Evolutionary conservation across 768 basidiomycete species (phyloP), one percentile per base, ranked within the genome.

Genomic region (Hygrocybe coccinea): DNA sequence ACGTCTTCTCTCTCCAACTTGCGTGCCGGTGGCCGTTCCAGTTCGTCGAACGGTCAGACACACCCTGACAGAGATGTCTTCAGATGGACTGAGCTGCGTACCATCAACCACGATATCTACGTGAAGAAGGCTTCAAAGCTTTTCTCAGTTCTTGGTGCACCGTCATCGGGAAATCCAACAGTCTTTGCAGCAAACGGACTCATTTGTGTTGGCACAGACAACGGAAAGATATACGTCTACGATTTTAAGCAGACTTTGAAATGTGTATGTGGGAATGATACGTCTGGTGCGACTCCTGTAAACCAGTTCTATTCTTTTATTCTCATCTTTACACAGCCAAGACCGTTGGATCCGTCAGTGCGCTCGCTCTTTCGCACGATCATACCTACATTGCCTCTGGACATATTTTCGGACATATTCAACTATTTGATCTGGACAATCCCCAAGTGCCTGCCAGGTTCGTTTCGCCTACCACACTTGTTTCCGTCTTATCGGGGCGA

Each of bases 311-410:
- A 12, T 39, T 44, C 39, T 17, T 49, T 54, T 21, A 17, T 57
- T 56, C 37, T 49, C 47, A 34, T 11, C 17, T 49, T 49, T 52
- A 19, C n/a, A 15, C 69, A 89, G 87, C 76, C 39, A 84, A 75
- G 62, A 69, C 71, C 2, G 71, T 85, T 9, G 91, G 92, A 17
- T 70, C 90, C 12, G 89, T 93, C 7, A 95, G 90, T n/a, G 89
- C 95, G 1, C 70, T 99, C 12, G 86, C 91, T 0, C 74, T 99
- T 45, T 97, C 95, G 8, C 85, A 91, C 62, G 97, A 99, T 66
- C 91, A 93, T 62, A 97, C 95, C 1, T 97, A 85, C 67, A 76
- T 97, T 48, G 95, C 87, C 0, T 87, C 87, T 2, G 97, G 97
- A 0, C 92, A 98, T 70, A 76, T 82, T 5, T 79, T 79, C 2